Evolutionary conservation across 495 filamentous ascomycete genomes (phyloP), one percentile per base, ranked within the genome.

Genomic region (Choiromyces venosus): DNA sequence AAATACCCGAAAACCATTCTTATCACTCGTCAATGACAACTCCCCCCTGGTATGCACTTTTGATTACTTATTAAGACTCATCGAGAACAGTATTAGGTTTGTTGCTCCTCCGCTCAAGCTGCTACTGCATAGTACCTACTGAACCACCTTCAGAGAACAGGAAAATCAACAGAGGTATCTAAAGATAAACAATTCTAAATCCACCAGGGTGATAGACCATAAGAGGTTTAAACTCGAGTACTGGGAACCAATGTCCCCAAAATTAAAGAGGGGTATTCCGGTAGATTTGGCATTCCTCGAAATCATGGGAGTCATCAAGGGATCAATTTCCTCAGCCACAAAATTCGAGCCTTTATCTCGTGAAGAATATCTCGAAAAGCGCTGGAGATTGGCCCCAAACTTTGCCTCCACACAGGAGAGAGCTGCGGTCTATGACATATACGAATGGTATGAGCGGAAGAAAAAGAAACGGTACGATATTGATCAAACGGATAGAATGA

Each of bases 401-500:
- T 85, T 85, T 68, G 70, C 79, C 3, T 44, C 70, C 0, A 79
- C 82, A 37, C 37, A 56, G 4, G 84, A 85, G 4, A 74, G 84
- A 37, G 52, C 74, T 0, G 75, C 75, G 2, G 79, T 84, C 7
- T 85, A 83, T 65, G 65, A 73, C 19, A 35, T 83, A 29, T 85
- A 82, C 71, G 79, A 83, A 44, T 36, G 33, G 8, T 85, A 85
- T 64, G 83, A 85, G 68, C 76, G 69, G 12, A 65, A 78, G 12
- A 85, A 85, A 61, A 68, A 40, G 18, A 40, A 74, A 21, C 73
- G 65, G 1, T 71, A 74, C n/a, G 83, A 83, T 56, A 56, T 75
- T 25, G 84, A 85, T 70, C 71, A 80, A 18, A 69, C 83, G 0
- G 84, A 85, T 72, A 82, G 83, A 18, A 83, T 85, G 42, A 71